Conservation (phyloP, 2,329 filamentous ascomycete genomes). For the Colletotrichum brevisporum region DNA sequence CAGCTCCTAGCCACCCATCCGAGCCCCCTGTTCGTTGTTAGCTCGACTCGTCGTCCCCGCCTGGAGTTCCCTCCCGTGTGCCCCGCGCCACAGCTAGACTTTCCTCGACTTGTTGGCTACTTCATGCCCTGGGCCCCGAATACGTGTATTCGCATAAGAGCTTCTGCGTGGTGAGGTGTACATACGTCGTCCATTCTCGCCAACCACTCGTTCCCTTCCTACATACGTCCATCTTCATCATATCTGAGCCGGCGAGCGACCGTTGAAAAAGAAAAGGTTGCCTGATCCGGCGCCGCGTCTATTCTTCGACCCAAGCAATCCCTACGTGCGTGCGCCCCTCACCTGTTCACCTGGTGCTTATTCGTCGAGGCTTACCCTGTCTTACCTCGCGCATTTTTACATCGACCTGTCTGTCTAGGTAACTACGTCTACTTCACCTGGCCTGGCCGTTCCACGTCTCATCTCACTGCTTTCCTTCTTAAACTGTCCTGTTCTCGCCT, state of each 20-base stretch:
- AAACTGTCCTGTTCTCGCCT: background rate
- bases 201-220: background rate
- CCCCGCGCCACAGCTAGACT: slow-evolving; percentile 31
- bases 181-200: slow-evolving; percentile 4
- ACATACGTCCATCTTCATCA: slow-evolving; percentile 3
- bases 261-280: slow-evolving; percentile 16
- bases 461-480: slow-evolving; percentile 11
- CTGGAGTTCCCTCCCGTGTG: slow-evolving; percentile 22
- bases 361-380: slow-evolving; percentile 22
- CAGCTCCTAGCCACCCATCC: slow-evolving; percentile 28
- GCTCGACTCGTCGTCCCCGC: slow-evolving; percentile 22
- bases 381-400: slow-evolving; percentile 6
- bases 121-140: slow-evolving; percentile 26
- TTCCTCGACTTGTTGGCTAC: slow-evolving; percentile 22
- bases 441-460: slow-evolving; percentile 24
- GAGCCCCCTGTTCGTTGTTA: slow-evolving; percentile 8
- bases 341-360: slow-evolving; percentile 8
- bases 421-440: slow-evolving; percentile 10
- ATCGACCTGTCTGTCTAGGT: background rate
- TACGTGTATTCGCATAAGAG: slow-evolving; percentile 33
- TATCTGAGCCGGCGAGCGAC: slow-evolving; percentile 16
- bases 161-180: slow-evolving; percentile 32
- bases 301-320: slow-evolving; percentile 7
- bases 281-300: slow-evolving; percentile 18
- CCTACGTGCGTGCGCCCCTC: slow-evolving; percentile 28